Evolutionary conservation across 176 grass and related monocot species (phyloP), one percentile per base, ranked within the genome.

Genomic region (Otatea glauca): DNA sequence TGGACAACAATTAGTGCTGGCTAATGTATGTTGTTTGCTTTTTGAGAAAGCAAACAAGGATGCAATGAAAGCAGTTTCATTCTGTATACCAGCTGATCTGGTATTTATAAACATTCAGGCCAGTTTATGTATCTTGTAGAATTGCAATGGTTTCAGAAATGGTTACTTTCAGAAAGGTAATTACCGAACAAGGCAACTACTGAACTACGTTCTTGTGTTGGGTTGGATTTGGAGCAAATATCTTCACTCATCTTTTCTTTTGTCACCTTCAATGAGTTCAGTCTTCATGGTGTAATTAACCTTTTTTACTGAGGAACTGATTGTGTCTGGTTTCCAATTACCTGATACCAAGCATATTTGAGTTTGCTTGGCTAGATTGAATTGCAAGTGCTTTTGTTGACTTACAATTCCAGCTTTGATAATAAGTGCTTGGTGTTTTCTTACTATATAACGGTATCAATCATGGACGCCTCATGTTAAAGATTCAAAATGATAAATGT

Each of bases 21-120:
- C 41, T 75, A 88, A 65, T 56, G 7, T 38, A 64, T 49, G 47
- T 12, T 49, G 48, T 47, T 12, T 85, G 8, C 14, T 44, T 94
- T 90, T 79, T 69, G 27, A 25, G 76, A 77, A 87, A 84, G 43
- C 71, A 83, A 58, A 69, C 39, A 63, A 72, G n/a, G 39, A 53
- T 20, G 32, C 18, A 43, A 63, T 62, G 10, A 75, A 60, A 74
- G 62, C 48, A 58, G 15, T 68, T 82, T 82, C 65, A 48, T 82
- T 77, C 15, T 81, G 53, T 50, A 70, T 77, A 54, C 54, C 42
- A 66, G 35, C 38, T 35, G 43, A 77, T 59, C 38, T 71, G 55
- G 67, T 84, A 34, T 74, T 62, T 90, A 39, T 68, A 56, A 83
- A 54, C 18, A 53, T 5, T 38, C 20, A 6, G 32, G 17, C 38